phyloP scores from a whole-genome alignment of 116 monocot species.

The Dioscorea cayenensis region DNA sequence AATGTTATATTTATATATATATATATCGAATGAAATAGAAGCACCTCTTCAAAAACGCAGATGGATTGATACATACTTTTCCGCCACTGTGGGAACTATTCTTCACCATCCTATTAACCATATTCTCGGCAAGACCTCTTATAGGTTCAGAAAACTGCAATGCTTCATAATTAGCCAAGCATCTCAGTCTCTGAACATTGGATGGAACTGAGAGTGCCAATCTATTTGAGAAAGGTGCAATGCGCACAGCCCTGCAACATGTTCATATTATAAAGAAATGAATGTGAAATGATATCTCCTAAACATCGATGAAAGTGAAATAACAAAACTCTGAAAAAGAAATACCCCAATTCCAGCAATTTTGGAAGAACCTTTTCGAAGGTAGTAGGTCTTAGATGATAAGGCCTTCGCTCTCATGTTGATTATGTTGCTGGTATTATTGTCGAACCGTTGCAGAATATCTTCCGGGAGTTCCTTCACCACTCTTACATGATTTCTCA shows the following conservation, averaged over 20 bases:
- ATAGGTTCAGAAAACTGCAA: constrained; percentile 83
- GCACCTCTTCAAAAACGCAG: constrained; percentile 98
- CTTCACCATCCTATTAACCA: constrained; percentile 82
- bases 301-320: background rate
- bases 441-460: constrained; percentile 64
- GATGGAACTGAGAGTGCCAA: constrained; percentile 86
- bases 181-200: constrained; percentile 69
- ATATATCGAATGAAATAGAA: background rate
- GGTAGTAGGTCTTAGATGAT: constrained; percentile 57
- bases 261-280: constrained; percentile 1
- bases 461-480: constrained; percentile 85
- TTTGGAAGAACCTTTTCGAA: constrained; percentile 90
- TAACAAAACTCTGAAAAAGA: constrained; percentile 1
- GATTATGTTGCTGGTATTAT: constrained; percentile 84
- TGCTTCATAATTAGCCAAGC: constrained; percentile 84
- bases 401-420: constrained; percentile 90
- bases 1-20: no score
- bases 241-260: constrained; percentile 80
- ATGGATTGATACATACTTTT: constrained; percentile 93
- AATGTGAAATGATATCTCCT: background rate
- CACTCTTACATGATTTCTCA: constrained; percentile 69
- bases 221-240: constrained; percentile 98
- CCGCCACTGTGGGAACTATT: constrained; percentile 70
- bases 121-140: constrained; percentile 69
- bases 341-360: constrained; percentile 71